These are phyloP conservation scores for Ustilago hordei DNA, from an alignment of 1,284 basidiomycete species.

Conservation along the genomic window DNA sequence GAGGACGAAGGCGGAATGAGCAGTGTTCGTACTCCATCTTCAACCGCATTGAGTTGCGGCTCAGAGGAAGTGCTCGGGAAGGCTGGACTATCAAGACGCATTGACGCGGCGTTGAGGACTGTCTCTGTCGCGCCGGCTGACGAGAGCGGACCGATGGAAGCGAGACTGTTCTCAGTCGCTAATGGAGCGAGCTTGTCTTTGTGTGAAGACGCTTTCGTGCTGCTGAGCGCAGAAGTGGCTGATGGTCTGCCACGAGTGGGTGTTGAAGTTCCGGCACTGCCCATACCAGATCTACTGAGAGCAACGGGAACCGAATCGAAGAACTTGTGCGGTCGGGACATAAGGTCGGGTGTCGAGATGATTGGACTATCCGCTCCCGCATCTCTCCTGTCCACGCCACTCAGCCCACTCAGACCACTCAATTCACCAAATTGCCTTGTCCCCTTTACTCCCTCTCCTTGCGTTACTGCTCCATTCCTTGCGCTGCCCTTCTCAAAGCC, in stretches of 20 bases:
- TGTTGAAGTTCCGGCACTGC: conserved; percentile 32
- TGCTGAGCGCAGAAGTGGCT: neutral
- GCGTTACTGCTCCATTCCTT: neutral
- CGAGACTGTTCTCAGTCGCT: neutral
- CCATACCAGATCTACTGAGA: conserved; percentile 42
- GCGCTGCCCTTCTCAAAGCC: conserved; percentile 22
- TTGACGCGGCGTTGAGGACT: conserved; percentile 32
- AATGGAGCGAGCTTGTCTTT: neutral
- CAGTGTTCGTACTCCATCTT: conserved; percentile 30
- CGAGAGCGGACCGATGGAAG: conserved; percentile 11
- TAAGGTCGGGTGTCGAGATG: conserved; percentile 41
- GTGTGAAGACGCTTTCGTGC: neutral
- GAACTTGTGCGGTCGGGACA: conserved; percentile 63
- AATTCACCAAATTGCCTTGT: neutral
- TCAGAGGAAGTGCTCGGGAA: conserved; percentile 2
- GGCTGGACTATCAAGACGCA: conserved; percentile 29
- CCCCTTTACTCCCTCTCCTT: no score
- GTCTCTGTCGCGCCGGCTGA: conserved; percentile 25
- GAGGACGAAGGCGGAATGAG: conserved; percentile 44
- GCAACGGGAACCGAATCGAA: conserved; percentile 70
- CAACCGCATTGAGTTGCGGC: neutral
- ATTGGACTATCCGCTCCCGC: conserved; percentile 39
- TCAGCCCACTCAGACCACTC: neutral
- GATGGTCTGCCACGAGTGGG: conserved; percentile 21
- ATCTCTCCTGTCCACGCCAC: neutral